Conservation (phyloP, 2,329 filamentous ascomycete species). For the Arthrinium puccinioides region DNA sequence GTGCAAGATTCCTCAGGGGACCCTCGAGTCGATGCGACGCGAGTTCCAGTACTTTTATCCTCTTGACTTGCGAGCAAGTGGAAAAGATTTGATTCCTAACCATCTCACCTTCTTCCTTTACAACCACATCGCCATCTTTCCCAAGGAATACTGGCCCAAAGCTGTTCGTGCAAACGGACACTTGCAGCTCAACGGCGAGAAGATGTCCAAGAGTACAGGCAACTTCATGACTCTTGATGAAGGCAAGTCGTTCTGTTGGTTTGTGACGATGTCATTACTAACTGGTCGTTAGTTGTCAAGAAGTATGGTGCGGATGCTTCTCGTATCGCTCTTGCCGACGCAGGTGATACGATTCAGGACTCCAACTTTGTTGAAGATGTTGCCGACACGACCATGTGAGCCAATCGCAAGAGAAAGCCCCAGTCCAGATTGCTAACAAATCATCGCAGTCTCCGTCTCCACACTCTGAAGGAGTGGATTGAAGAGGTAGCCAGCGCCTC, state of each 20-base stretch:
- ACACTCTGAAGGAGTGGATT: slow-evolving; percentile 79
- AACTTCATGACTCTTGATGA: slow-evolving; percentile 93
- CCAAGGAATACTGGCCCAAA: slow-evolving; percentile 79
- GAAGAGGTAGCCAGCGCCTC: slow-evolving; percentile 74
- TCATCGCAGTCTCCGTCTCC: slow-evolving; percentile 59
- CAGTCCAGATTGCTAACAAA: too few species aligned
- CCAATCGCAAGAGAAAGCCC: too few species aligned
- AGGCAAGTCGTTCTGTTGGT: neutral
- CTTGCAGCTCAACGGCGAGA: slow-evolving; percentile 89
- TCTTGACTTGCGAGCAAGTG: slow-evolving; percentile 77
- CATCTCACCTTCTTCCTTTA: slow-evolving; percentile 96
- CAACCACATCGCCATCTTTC: slow-evolving; percentile 85
- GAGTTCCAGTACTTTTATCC: slow-evolving; percentile 98
- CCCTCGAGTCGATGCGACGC: slow-evolving; percentile 72
- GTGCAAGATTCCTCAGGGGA: slow-evolving; percentile 66
- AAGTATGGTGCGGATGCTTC: slow-evolving; percentile 95
- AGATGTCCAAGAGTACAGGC: slow-evolving; percentile 97
- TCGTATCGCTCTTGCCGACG: slow-evolving; percentile 86
- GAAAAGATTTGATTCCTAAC: slow-evolving; percentile 90
- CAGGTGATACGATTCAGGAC: slow-evolving; percentile 88
- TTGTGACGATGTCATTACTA: neutral
- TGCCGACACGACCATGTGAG: slow-evolving; percentile 73
- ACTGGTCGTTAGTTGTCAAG: slow-evolving; percentile 46
- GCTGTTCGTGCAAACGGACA: slow-evolving; percentile 87
- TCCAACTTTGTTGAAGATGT: slow-evolving; percentile 97